These are phyloP conservation scores for Colletotrichum sp. DNA, from an alignment of 2,329 filamentous ascomycete species.

Conservation along the genomic window DNA sequence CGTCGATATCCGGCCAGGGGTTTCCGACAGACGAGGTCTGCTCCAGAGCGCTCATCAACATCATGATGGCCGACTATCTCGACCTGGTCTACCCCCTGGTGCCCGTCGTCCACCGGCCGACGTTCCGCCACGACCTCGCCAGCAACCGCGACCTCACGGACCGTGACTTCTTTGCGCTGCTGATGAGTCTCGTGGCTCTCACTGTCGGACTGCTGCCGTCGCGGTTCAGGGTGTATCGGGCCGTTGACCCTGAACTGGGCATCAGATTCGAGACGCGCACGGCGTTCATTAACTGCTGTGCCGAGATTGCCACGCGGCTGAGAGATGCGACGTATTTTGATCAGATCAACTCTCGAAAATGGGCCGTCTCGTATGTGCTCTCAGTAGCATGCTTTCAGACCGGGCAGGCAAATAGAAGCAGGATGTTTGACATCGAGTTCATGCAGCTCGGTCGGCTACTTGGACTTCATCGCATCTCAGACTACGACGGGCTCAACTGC, in stretches of 20 bases:
- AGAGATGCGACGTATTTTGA: conserved; percentile 28
- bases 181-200: conserved; percentile 27
- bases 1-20: neutral
- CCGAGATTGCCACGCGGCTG: conserved; percentile 25
- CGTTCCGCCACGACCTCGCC: conserved; percentile 25
- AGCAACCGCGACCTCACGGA: conserved; percentile 25
- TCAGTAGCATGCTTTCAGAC: conserved; percentile 36
- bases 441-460: conserved; percentile 36
- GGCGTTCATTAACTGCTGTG: conserved; percentile 28
- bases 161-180: conserved; percentile 26
- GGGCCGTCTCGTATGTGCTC: conserved; percentile 35
- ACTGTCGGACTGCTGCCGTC: conserved; percentile 29
- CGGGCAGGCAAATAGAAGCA: conserved; percentile 35
- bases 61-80: conserved; percentile 27
- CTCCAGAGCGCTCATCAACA: conserved; percentile 23
- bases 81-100: conserved; percentile 29
- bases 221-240: conserved; percentile 26
- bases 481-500: conserved; percentile 32
- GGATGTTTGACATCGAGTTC: conserved; percentile 39
- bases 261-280: conserved; percentile 26
- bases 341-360: conserved; percentile 35
- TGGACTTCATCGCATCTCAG: conserved; percentile 32
- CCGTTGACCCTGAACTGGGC: conserved; percentile 21
- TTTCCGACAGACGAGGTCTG: conserved; percentile 29
- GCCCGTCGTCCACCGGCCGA: conserved; percentile 28